Evolutionary conservation across 306 rosid genomes (phyloP).

Genomic region (Hippophae gyantsensis): DNA sequence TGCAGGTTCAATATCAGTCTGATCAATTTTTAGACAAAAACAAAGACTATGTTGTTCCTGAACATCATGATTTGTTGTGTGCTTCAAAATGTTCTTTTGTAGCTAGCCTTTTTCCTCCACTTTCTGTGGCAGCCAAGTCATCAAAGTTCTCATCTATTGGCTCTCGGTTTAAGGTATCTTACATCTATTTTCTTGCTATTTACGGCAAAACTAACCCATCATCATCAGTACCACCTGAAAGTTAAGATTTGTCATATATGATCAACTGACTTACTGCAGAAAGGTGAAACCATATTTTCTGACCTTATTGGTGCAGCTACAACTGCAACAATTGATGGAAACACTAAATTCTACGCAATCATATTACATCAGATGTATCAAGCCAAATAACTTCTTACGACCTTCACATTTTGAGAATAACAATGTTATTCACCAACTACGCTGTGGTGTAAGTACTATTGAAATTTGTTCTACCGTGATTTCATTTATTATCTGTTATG

Average conservation of each 20-base stretch:
- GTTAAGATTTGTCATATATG: background rate
- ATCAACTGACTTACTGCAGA: slow-evolving; percentile 9
- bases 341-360: slow-evolving; percentile 64
- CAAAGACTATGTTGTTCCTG: slow-evolving; percentile 92
- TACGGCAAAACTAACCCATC: background rate
- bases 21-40: slow-evolving; percentile 84
- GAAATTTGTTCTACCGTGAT: slow-evolving; percentile 13
- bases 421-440: slow-evolving; percentile 69
- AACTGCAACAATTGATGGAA: slow-evolving; percentile 92
- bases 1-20: slow-evolving; percentile 87
- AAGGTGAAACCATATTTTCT: slow-evolving; percentile 24
- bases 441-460: slow-evolving; percentile 71
- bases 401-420: slow-evolving; percentile 66
- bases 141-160: slow-evolving; percentile 93
- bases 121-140: slow-evolving; percentile 60
- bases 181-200: background rate
- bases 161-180: slow-evolving; percentile 73
- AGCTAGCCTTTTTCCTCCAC: slow-evolving; percentile 68
- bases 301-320: slow-evolving; percentile 55
- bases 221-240: background rate
- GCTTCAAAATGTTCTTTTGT: slow-evolving; percentile 79
- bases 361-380: slow-evolving; percentile 91
- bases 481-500: slow-evolving; percentile 9
- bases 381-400: slow-evolving; percentile 57
- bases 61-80: slow-evolving; percentile 87